Evolutionary conservation across 2,329 filamentous ascomycete species (phyloP), one percentile per base, ranked within the genome.

Genomic region (Aspergillus niger): DNA sequence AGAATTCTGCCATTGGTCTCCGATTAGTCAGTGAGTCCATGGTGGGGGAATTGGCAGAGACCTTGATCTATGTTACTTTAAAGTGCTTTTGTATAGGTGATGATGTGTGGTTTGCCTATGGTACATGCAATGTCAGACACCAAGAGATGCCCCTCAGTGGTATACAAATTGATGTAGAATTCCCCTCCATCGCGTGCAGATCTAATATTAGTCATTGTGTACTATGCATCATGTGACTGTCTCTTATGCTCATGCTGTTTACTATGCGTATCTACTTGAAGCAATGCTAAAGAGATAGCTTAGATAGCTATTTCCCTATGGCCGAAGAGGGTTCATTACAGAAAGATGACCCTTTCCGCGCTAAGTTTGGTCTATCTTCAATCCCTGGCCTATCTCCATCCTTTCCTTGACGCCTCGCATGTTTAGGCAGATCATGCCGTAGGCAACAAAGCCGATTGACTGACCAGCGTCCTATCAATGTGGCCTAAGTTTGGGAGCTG

Each of bases 1-100:
- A 55, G 53, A 47, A 55, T 55, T 47, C 53, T 55, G 53, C 53
- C 39, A 47, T 47, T 30, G 28, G 17, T 32, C 26, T 47, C 47
- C 30, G 26, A 47, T 55, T 55, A 55, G 53, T 55, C 41, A 55
- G 28, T 44, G 5, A 2, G 6, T 24, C 11, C 41, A 44, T 24
- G 24, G 41, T 13, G 41, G 41, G 20, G 41, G 22, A 22, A 24
- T 15, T 44, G 13, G 20, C 41, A 24, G 20, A 24, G 41, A 44
- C 41, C 41, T 44, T 11, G 20, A 13, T 13, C 5, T 24, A 5
- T 20, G 11, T 3, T 13, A 44, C 11, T 44, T 20, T 13, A 6
- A 36, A 13, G 4, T 24, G 10, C 28, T 44, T 24, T 13, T 7
- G 13, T 44, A 44, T 22, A 44, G 20, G n/a, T 3, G 10, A 2